These are phyloP conservation scores for Claviceps digitariae DNA, from an alignment of 2,329 filamentous ascomycete genomes.

Conservation along the genomic window DNA sequence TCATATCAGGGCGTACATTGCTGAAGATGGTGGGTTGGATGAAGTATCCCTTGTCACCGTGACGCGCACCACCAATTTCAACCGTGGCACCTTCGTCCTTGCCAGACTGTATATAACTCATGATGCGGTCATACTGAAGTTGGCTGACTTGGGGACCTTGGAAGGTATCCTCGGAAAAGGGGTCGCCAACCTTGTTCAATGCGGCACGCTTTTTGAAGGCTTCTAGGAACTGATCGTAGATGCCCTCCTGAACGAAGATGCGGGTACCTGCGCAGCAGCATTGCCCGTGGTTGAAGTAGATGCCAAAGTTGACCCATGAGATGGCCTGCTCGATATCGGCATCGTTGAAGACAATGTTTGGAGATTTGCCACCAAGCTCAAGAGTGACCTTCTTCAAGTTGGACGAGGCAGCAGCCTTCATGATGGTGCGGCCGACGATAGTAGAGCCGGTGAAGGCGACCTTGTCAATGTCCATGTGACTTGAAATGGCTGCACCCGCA, in stretches of 20 bases:
- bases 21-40: conserved; percentile 86
- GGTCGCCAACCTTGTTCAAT: conserved; percentile 70
- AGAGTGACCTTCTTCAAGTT: conserved; percentile 76
- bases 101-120: conserved; percentile 61
- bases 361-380: conserved; percentile 68
- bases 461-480: conserved; percentile 75
- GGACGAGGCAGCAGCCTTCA: conserved; percentile 65
- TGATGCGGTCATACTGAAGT: conserved; percentile 79
- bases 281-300: conserved; percentile 53
- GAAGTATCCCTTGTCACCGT: conserved; percentile 73
- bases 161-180: conserved; percentile 67
- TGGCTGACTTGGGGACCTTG: conserved; percentile 79
- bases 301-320: conserved; percentile 62
- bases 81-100: conserved; percentile 47
- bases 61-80: conserved; percentile 38
- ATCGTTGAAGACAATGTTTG: conserved; percentile 69
- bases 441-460: conserved; percentile 73
- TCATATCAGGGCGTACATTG: conserved; percentile 70
- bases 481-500: conserved; percentile 61
- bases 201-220: conserved; percentile 65
- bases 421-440: conserved; percentile 57
- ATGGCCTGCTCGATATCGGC: conserved; percentile 66
- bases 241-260: conserved; percentile 72
- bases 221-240: conserved; percentile 77
- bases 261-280: conserved; percentile 65